Percentiles rank a stretch among this genome's conserved stretches.
These are phyloP conservation scores for Phlebiopsis flavidoalba DNA, from an alignment of 768 basidiomycete genomes.

Conservation along the genomic window DNA sequence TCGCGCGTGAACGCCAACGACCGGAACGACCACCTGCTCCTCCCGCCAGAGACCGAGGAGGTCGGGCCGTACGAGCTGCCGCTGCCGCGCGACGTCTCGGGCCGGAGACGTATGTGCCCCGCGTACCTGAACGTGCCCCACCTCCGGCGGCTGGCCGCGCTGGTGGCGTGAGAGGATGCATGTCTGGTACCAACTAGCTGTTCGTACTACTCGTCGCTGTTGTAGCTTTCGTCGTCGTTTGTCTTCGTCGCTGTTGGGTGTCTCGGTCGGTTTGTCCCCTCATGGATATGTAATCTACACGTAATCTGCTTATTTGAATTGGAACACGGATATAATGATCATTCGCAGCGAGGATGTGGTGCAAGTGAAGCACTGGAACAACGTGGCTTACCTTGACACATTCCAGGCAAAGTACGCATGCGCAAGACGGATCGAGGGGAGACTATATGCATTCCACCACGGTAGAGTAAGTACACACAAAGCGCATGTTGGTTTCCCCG, in stretches of 20 bases:
- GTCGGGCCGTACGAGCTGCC: slow-evolving; percentile 94
- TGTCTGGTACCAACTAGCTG: slow-evolving; percentile 7
- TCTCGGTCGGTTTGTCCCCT: background rate
- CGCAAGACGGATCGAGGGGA: no score
- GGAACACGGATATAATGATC: slow-evolving; percentile 1
- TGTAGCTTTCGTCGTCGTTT: background rate
- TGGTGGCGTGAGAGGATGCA: slow-evolving; percentile 54
- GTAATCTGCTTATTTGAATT: slow-evolving; percentile 6
- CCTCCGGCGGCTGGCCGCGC: slow-evolving; percentile 79
- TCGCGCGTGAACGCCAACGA: slow-evolving; percentile 95
- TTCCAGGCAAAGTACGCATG: background rate
- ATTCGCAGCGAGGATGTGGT: background rate
- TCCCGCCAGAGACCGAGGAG: slow-evolving; percentile 95
- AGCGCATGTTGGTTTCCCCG: slow-evolving; percentile 11
- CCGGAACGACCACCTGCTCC: slow-evolving; percentile 92
- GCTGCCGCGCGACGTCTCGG: slow-evolving; percentile 89
- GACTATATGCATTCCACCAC: no score
- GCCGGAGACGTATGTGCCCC: slow-evolving; percentile 92
- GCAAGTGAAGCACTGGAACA: no score
- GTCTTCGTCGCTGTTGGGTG: background rate
- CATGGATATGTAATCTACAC: slow-evolving; percentile 5
- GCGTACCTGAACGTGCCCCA: slow-evolving; percentile 89
- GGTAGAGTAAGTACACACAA: background rate
- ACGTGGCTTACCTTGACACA: no score
- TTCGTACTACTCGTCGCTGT: background rate